Percentiles rank a stretch among this genome's conserved stretches.
Evolutionary conservation across 1,284 basidiomycete genomes (phyloP).

Genomic region (Dichomitus squalens): DNA sequence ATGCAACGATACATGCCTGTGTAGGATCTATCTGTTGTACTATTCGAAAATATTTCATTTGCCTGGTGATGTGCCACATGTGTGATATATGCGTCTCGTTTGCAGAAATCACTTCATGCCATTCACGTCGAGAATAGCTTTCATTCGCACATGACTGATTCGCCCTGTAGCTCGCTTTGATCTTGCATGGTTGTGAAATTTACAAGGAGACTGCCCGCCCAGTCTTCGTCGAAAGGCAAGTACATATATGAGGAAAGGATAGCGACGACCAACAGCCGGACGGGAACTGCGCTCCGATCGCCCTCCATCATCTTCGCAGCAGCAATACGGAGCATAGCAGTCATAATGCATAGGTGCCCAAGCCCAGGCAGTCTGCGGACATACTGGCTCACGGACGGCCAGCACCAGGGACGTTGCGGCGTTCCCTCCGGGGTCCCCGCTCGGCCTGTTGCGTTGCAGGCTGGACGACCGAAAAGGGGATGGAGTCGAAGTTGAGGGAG

Average conservation of each 20-base stretch:
- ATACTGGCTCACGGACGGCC: constrained; percentile 43
- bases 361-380: constrained; percentile 1
- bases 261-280: constrained; percentile 18
- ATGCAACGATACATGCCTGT: not conserved
- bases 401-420: constrained; percentile 73
- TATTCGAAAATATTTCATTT: not conserved
- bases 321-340: constrained; percentile 28
- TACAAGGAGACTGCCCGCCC: constrained; percentile 22
- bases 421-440: constrained; percentile 73
- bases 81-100: not conserved
- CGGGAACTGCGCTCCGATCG: constrained; percentile 18
- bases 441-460: constrained; percentile 74
- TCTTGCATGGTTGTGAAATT: constrained; percentile 25
- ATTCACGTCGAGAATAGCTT: too few relatives aligned
- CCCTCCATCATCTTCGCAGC: constrained; percentile 16
- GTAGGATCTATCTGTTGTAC: not conserved
- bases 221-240: constrained; percentile 20
- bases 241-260: constrained; percentile 23
- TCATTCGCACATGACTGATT: not conserved
- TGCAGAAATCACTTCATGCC: too few relatives aligned
- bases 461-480: constrained; percentile 72
- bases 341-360: constrained; percentile 29
- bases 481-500: constrained; percentile 89
- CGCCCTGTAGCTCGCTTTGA: not conserved
- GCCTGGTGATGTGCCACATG: not conserved